Evolutionary conservation across 257 asterid genomes (phyloP).

Genomic region (Primulina eburnea): DNA sequence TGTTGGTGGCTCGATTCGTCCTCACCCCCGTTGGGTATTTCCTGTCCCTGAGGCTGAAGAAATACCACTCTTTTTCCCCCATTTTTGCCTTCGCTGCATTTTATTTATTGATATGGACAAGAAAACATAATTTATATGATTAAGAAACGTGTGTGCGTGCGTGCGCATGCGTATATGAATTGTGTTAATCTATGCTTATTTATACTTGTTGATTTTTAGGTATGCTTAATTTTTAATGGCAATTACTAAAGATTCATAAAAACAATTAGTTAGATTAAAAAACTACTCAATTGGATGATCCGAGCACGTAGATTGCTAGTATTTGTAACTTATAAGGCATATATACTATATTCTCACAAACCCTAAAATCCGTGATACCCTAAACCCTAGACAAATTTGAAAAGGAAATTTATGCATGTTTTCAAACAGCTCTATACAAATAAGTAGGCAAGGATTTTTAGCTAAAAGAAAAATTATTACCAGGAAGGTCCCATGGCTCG

Average conservation of each 20-base stretch:
- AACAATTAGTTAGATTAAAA: no score
- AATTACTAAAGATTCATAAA: no score
- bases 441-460: neutral
- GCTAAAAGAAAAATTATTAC: constrained; percentile 27
- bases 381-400: constrained; percentile 29
- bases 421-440: neutral
- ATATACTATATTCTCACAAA: neutral
- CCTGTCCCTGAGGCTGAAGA: constrained; percentile 85
- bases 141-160: no score
- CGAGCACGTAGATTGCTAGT: no score
- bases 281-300: no score
- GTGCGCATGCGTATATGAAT: no score
- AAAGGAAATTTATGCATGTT: neutral
- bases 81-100: constrained; percentile 75
- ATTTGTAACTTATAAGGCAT: no score
- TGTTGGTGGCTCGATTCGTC: constrained; percentile 87
- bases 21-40: constrained; percentile 90
- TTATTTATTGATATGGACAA: neutral
- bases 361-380: neutral
- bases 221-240: no score
- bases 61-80: constrained; percentile 95
- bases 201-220: no score
- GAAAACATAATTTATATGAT: no score
- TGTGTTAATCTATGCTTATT: no score
- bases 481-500: constrained; percentile 99